A percentile compares a stretch with the other conserved stretches of the same genome.
phyloP scores from a whole-genome alignment of 352 stramenopile species.

The Phytophthora foliorum region DNA sequence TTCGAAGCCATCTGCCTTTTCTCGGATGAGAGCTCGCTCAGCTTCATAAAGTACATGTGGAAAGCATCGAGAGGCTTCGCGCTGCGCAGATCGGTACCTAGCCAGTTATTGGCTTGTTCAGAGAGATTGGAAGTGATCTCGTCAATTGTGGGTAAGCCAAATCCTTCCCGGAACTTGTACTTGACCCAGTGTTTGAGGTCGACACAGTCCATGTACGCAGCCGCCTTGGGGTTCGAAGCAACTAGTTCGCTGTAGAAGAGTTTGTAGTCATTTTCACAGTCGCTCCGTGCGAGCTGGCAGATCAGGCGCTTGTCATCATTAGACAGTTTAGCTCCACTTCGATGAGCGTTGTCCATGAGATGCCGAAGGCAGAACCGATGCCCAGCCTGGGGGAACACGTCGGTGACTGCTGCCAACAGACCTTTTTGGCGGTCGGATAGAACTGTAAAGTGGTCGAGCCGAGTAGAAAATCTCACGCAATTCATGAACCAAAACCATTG shows the following conservation, averaged over 20 bases:
- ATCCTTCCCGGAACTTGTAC: constrained; percentile 22
- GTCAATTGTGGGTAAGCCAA: background rate
- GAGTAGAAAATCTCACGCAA: background rate
- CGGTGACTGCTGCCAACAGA: background rate
- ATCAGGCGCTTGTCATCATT: background rate
- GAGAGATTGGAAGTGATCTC: background rate
- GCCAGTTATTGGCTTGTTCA: background rate
- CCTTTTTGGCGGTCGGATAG: constrained; percentile 1
- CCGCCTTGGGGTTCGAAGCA: background rate
- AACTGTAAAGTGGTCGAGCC: background rate
- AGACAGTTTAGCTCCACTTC: background rate
- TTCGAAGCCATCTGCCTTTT: background rate
- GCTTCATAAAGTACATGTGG: background rate
- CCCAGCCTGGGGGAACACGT: constrained; percentile 2
- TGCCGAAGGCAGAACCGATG: constrained; percentile 9
- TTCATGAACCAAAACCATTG: no score
- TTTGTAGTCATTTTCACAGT: constrained; percentile 5
- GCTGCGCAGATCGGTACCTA: background rate
- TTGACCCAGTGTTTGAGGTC: constrained; percentile 14
- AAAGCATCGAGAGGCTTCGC: constrained; percentile 8
- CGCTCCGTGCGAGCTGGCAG: background rate
- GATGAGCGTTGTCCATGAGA: background rate
- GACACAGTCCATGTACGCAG: constrained; percentile 1
- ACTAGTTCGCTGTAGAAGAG: background rate
- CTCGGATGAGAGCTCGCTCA: background rate